Base-by-base conservation (phyloP, 495 filamentous ascomycete genomes). In the Recurvomyces mirabilis region DNA sequence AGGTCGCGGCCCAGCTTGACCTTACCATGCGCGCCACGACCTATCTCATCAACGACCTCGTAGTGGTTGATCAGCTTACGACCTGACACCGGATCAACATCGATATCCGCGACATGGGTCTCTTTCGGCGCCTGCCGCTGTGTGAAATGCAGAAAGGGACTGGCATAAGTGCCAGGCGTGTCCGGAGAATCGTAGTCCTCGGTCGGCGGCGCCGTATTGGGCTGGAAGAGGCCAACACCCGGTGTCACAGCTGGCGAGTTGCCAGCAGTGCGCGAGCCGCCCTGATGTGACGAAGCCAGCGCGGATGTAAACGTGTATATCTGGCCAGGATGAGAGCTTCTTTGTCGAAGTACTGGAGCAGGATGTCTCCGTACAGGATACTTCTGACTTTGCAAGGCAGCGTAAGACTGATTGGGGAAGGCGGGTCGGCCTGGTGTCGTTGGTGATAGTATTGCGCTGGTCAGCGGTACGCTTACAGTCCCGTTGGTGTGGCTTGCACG, bases 51-150 rank as follows among this genome's bases (percentile, higher is more conserved):
- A 43, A 96, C 78, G 55, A 99, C 84, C 55, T 94, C 85, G 61
- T 99, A 99, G 49, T 94, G 77, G 55, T 99, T 99, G 69, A 99
- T 89, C 30, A 82, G 69, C 63, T 99, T 99, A 45, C 89, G 81
- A 36, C 91, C 91, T 6, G 91, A 93, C 41, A 84, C 69, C 21
- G 73, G 70, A 59, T 96, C 86, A 34, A 84, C 74, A 56, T 96
- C 93, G 44, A 93, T 78, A 58, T 88, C 83, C 9, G 84, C 87
- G 28, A 83, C 81, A 59, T 93, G 83, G 12, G 88, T 95, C 49
- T 68, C 65, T 41, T 65, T 68, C 15, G 64, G 64, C 18, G 54
- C 49, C 38, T 61, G 57, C 19, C 60, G 44, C 1, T 66, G 65
- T 2, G 61, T 63, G 41, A 56, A 60, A 40, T 68, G 65, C 17